Conservation (phyloP, 257 asterid species). For the Parsonsia alboflavescens region DNA sequence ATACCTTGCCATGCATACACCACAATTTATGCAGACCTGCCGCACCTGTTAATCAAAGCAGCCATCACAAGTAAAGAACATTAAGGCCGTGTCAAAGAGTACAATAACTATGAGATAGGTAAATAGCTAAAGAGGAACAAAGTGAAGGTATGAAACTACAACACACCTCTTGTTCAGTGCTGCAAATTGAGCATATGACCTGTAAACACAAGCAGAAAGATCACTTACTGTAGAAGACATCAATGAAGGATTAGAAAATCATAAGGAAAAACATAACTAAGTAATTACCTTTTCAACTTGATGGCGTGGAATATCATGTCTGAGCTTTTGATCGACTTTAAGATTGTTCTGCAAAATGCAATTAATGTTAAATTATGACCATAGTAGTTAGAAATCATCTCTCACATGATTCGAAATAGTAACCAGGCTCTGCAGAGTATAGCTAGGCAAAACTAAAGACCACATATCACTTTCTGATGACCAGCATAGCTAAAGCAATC, state of each 20-base stretch:
- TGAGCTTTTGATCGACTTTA: conserved; percentile 44
- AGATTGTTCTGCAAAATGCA: conserved; percentile 47
- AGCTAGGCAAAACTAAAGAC: too few relatives aligned
- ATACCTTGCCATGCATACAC: conserved; percentile 80
- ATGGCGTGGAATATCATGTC: conserved; percentile 87
- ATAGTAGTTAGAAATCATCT: background rate
- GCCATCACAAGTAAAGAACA: background rate
- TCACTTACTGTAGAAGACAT: background rate
- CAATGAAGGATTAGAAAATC: conserved; percentile 4
- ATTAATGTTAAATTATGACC: background rate
- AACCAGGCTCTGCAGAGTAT: background rate
- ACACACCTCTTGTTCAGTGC: conserved; percentile 87
- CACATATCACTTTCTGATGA: background rate
- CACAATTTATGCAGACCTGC: conserved; percentile 74
- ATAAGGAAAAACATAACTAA: background rate
- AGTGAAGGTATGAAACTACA: background rate
- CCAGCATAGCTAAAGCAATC: background rate
- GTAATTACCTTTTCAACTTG: conserved; percentile 49
- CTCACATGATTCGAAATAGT: background rate
- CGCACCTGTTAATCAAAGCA: conserved; percentile 38
- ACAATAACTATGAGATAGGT: background rate
- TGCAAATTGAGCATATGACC: conserved; percentile 81
- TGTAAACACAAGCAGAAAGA: conserved; percentile 24
- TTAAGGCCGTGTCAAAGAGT: background rate
- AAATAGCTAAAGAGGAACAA: background rate